phyloP scores from a whole-genome alignment of 2,329 filamentous ascomycete genomes.

The Xenoacremonium recifei region DNA sequence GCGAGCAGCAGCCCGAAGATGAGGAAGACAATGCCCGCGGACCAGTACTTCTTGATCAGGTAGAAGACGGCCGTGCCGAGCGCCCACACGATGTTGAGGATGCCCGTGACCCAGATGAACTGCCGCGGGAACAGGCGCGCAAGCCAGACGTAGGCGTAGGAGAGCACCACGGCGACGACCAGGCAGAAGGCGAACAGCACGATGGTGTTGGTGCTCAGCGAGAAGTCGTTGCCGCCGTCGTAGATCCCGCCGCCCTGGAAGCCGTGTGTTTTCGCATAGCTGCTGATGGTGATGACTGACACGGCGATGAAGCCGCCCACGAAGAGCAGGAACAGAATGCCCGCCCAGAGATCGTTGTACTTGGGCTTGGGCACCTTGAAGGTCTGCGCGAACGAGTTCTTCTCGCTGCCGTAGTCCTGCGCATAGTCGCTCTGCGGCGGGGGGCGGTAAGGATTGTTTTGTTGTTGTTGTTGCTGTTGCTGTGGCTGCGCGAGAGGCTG shows the following conservation, averaged over 20 bases:
- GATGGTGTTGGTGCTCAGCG: slow-evolving; percentile 78
- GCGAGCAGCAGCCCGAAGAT: slow-evolving; percentile 73
- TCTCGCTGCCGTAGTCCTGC: slow-evolving; percentile 40
- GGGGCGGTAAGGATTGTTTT: slow-evolving; percentile 21
- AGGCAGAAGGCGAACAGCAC: slow-evolving; percentile 82
- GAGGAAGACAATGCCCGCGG: slow-evolving; percentile 83
- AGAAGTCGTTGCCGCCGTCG: slow-evolving; percentile 60
- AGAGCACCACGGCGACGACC: slow-evolving; percentile 70
- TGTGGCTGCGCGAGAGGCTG: slow-evolving; percentile 14
- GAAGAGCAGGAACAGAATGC: slow-evolving; percentile 70
- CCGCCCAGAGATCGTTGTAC: slow-evolving; percentile 89
- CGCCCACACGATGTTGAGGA: slow-evolving; percentile 80
- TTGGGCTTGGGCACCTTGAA: slow-evolving; percentile 85
- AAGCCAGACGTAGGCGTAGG: slow-evolving; percentile 72
- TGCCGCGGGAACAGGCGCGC: slow-evolving; percentile 80
- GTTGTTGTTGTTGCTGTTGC: background rate
- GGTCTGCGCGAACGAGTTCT: slow-evolving; percentile 69
- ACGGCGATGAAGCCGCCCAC: slow-evolving; percentile 74
- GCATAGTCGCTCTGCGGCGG: slow-evolving; percentile 21
- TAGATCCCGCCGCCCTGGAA: slow-evolving; percentile 75
- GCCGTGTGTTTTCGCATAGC: slow-evolving; percentile 64
- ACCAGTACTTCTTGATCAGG: slow-evolving; percentile 72
- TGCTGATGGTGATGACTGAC: slow-evolving; percentile 71
- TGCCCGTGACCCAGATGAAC: slow-evolving; percentile 90
- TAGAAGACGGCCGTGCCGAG: slow-evolving; percentile 88